These are phyloP conservation scores for Malus asiatica DNA, from an alignment of 306 rosid genomes.

Conservation along the genomic window DNA sequence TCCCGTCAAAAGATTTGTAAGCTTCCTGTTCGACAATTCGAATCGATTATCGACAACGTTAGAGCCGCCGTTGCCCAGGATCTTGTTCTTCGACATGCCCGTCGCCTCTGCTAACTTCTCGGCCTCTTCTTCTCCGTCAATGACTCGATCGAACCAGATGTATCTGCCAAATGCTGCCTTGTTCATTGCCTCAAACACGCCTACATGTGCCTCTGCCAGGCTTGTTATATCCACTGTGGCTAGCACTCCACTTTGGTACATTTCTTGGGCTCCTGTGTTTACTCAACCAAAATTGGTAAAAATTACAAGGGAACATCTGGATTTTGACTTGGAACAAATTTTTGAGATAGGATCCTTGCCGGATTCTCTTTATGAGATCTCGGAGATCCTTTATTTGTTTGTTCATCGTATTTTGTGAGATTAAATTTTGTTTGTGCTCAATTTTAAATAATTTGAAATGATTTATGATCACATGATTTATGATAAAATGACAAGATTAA, in stretches of 20 bases:
- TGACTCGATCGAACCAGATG: constrained; percentile 54
- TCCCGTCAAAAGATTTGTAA: constrained; percentile 44
- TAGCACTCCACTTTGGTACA: constrained; percentile 53
- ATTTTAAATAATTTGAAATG: no score
- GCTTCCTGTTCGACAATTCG: constrained; percentile 49
- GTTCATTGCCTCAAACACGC: constrained; percentile 55
- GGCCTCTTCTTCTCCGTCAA: constrained; percentile 35
- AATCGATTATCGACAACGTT: constrained; percentile 7
- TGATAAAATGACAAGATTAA: no score
- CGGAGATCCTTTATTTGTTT: no score
- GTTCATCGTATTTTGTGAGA: no score
- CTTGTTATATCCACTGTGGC: constrained; percentile 54
- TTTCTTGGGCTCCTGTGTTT: constrained; percentile 53
- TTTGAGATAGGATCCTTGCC: no score
- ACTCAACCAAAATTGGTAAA: neutral
- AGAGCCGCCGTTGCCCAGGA: constrained; percentile 28
- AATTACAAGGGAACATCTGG: no score
- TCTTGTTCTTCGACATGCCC: constrained; percentile 32
- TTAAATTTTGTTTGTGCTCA: no score
- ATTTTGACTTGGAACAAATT: no score
- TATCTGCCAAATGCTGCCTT: constrained; percentile 61
- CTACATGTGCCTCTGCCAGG: constrained; percentile 60
- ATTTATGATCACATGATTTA: accelerated
- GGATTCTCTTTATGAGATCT: no score
- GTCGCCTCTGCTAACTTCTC: constrained; percentile 50